Evolutionary conservation across 805 yeast species (phyloP), one percentile per base, ranked within the genome.

Genomic region (Candida orba): DNA sequence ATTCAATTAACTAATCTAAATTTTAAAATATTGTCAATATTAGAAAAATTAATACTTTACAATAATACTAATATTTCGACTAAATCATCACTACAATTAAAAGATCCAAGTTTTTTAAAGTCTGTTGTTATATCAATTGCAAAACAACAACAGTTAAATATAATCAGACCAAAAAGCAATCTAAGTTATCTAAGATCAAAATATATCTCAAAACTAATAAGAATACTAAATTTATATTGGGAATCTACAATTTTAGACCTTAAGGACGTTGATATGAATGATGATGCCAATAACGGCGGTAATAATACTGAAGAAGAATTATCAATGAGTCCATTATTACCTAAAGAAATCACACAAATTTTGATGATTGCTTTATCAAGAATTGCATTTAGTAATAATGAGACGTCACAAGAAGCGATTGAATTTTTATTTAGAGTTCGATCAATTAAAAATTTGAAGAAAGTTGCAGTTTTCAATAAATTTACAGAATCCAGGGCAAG

Each of bases 351-450:
- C 14, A 65, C 64, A 23, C 56, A 63, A 33, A 81, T 76, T 48
- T 53, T 79, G 31, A 64, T 73, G 40, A 75, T 77, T 13, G 66
- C 72, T 2, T 56, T 79, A 17, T 71, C 77, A 67, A 58, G 81
- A 44, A 67, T 78, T 6, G 73, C 81, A 4, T 75, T 75, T 51
- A 71, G 75, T 14, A 59, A 71, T 8, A 72, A 67, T 30, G 63
- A 69, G n/a, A 58, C 73, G 4, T 56, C 68, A 3, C 44, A 53
- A 2, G 66, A 68, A 30, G 73, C 73, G 4, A 54, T 58, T 31
- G 49, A 60, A 33, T 54, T 77, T 20, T 52, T 75, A 15, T 59
- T 59, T 23, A 52, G 63, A 24, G 51, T 74, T 10, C 56, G 77
- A 43, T 54, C 59, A 15, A 45, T 63, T 6, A 50, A 56, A 13